Percentiles rank a stretch among this genome's conserved stretches.
phyloP scores from a whole-genome alignment of 208 protist genomes.

The Trypanosoma mega region DNA sequence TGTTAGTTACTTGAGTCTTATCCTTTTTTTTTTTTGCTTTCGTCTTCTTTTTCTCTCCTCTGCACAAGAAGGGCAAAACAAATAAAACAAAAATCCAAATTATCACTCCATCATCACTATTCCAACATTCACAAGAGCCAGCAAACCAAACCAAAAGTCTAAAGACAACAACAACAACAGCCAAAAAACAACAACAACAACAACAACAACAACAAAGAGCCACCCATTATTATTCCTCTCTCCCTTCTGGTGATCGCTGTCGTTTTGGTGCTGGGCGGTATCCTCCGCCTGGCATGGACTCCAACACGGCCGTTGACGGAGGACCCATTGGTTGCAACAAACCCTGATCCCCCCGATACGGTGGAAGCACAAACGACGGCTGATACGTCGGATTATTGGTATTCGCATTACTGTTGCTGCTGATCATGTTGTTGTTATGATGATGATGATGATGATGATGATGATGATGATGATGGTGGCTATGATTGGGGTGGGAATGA shows the following conservation, averaged over 20 bases:
- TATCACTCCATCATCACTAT: no score
- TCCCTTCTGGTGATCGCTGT: conserved; percentile 8
- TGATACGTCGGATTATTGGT: no score
- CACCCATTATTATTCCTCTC: neutral
- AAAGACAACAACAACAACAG: neutral
- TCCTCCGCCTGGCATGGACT: neutral
- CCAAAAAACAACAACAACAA: conserved; percentile 1
- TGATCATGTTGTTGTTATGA: neutral
- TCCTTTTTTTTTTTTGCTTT: conserved; percentile 1
- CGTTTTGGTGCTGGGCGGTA: conserved; percentile 15
- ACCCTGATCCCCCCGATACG: conserved; percentile 14
- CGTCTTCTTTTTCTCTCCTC: neutral
- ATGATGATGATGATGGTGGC: conserved; percentile 20
- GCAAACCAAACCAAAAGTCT: neutral
- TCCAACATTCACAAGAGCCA: neutral
- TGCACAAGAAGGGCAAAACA: no score
- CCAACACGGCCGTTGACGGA: conserved; percentile 7
- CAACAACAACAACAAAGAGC: neutral
- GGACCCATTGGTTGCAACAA: conserved; percentile 9
- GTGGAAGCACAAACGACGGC: conserved; percentile 14
- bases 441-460: conserved; percentile 21
- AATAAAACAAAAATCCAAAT: no score
- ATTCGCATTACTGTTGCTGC: neutral
- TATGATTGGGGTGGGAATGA: conserved; percentile 14
- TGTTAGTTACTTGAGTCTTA: no score